Evolutionary conservation across 441 rosid species (phyloP).

Genomic region (Populus hybrid): DNA sequence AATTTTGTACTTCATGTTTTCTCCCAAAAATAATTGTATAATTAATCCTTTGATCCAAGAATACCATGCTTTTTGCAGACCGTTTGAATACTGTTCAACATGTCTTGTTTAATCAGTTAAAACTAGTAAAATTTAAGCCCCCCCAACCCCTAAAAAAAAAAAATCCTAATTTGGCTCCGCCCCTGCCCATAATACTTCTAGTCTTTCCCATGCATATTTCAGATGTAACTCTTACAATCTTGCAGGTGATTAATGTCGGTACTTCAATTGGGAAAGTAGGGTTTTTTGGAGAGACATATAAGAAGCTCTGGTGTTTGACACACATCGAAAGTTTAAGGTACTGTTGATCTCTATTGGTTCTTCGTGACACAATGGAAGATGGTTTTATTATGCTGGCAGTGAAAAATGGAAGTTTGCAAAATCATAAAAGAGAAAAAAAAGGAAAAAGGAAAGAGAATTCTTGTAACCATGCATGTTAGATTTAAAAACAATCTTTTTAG

Average conservation of each 20-base stretch:
- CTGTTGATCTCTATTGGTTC: neutral
- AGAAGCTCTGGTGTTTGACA: constrained; percentile 92
- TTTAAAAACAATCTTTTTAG: neutral
- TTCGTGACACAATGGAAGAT: neutral
- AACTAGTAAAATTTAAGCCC: too few species aligned
- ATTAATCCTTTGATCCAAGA: neutral
- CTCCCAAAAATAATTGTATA: neutral
- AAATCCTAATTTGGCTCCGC: neutral
- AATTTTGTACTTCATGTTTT: neutral
- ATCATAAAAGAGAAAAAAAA: too few species aligned
- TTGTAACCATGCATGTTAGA: neutral
- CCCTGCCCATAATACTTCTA: neutral
- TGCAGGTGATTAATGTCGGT: constrained; percentile 91
- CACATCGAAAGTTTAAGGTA: constrained; percentile 92
- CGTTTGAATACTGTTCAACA: neutral
- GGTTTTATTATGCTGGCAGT: neutral
- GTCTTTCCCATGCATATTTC: neutral
- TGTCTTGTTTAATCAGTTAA: neutral
- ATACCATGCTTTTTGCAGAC: neutral
- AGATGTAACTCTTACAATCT: constrained; percentile 1
- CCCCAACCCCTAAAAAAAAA: too few species aligned
- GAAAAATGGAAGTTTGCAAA: neutral
- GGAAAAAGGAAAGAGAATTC: neutral
- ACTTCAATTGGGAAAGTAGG: constrained; percentile 88
- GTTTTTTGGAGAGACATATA: constrained; percentile 56